Evolutionary conservation across 2,329 filamentous ascomycete species (phyloP), one percentile per base, ranked within the genome.

Genomic region (Coleophoma eucalyptorum): DNA sequence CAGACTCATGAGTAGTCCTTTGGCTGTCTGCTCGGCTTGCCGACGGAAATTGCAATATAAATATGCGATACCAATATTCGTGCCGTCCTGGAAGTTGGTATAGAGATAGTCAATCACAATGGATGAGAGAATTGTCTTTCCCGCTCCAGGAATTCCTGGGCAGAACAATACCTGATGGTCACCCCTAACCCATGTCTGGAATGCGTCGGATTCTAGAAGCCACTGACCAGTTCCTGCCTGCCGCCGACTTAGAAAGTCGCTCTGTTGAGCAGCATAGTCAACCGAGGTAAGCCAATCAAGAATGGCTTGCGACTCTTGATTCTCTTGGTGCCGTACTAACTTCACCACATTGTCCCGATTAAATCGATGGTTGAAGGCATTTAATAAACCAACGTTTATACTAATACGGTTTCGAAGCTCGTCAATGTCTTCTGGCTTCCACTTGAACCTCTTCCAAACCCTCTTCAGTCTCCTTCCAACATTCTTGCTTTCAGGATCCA

Each of bases 401-500:
- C 55, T 41, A 42, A 62, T 52, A 12, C 58, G 55, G 32, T 37
- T 35, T 16, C 58, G 54, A 43, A 62, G 44, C 19, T 59, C 52
- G n/a, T 50, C 40, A 21, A 62, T 53, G 2, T 60, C 53, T 4
- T 53, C 43, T n/a, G 55, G 59, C 7, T 62, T 55, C 57, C 52
- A n/a, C n/a, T n/a, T n/a, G n/a, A n/a, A n/a, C n/a, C n/a, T n/a
- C n/a, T n/a, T n/a, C n/a, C n/a, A n/a, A 63, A 8, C 42, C 55
- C 1, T 67, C 34, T 15, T 55, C 52, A 40, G 62, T 62, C 62
- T 58, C 65, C 8, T 53, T 51, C 45, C 56, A 54, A 40, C 52
- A n/a, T 62, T 5, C 45, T 43, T 34, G 51, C 10, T 53, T 50
- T 6, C 46, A 45, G 4, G 33, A 35, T 34, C 37, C 0, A 62